Conservation (phyloP, 2,329 filamentous ascomycete genomes). For the Trichophyton schoenleinii region DNA sequence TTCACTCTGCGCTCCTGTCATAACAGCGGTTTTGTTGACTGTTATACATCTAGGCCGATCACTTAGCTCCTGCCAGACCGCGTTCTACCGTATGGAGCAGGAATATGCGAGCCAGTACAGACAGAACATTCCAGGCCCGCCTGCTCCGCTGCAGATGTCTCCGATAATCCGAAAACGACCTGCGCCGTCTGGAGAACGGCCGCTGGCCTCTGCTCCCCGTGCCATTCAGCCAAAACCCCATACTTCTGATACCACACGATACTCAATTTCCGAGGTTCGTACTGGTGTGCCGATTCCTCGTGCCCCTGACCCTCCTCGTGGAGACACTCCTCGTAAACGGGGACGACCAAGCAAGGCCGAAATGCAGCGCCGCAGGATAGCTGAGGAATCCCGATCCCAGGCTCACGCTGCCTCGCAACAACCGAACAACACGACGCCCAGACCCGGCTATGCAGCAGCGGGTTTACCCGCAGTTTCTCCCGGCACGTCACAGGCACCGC, state of each 20-base stretch:
- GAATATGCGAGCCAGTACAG: slow-evolving; percentile 17
- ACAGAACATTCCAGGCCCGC: slow-evolving; percentile 14
- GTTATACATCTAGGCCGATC: slow-evolving; percentile 24
- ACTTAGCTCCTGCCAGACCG: slow-evolving; percentile 27
- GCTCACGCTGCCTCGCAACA: neutral
- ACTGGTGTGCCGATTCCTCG: slow-evolving; percentile 26
- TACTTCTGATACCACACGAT: slow-evolving; percentile 22
- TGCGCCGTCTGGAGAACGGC: slow-evolving; percentile 20
- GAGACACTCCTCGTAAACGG: slow-evolving; percentile 30
- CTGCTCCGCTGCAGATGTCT: slow-evolving; percentile 10
- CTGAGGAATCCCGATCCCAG: neutral
- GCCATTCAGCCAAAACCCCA: slow-evolving; percentile 31
- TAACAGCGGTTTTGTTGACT: neutral
- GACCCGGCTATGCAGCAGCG: neutral
- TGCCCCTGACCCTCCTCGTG: slow-evolving; percentile 18
- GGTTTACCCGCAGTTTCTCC: neutral
- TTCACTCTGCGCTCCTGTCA: neutral
- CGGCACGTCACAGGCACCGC: neutral
- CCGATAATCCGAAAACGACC: slow-evolving; percentile 16
- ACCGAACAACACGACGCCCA: neutral
- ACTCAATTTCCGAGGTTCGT: slow-evolving; percentile 23
- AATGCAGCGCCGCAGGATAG: slow-evolving; percentile 23
- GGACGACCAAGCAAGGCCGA: slow-evolving; percentile 34
- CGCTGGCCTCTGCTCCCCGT: slow-evolving; percentile 17
- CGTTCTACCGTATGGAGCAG: slow-evolving; percentile 25